Evolutionary conservation across 768 basidiomycete species (phyloP).

Genomic region (Neoboletus brunneissimus): DNA sequence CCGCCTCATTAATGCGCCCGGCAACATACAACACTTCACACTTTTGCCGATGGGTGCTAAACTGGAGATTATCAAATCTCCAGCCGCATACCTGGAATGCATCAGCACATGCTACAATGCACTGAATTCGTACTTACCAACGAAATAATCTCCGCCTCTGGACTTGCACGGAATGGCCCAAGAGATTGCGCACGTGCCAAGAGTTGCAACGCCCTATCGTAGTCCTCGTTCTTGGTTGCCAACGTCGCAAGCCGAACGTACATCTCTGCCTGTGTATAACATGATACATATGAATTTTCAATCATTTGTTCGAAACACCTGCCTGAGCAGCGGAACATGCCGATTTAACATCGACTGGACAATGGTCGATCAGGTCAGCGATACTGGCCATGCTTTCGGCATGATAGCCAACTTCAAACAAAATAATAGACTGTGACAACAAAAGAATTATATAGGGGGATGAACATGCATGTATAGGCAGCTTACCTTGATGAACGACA

Average conservation of each 20-base stretch:
- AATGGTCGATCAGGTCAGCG: not conserved
- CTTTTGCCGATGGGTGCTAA: not conserved
- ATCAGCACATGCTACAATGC: not conserved
- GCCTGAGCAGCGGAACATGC: not conserved
- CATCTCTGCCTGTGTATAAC: conserved; percentile 2
- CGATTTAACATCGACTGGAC: not conserved
- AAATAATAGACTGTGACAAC: not conserved
- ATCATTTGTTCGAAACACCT: not conserved
- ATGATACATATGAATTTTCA: not conserved
- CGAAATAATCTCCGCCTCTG: not conserved
- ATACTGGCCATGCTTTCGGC: conserved; percentile 6
- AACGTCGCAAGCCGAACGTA: not conserved
- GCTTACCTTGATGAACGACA: not conserved
- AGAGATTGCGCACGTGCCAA: not conserved
- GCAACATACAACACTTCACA: not conserved
- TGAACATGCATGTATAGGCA: not conserved
- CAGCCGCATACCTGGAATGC: conserved; percentile 1
- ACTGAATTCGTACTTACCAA: not conserved
- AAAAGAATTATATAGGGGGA: not conserved
- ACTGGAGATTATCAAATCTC: conserved; percentile 3
- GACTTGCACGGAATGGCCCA: not conserved
- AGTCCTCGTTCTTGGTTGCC: not conserved
- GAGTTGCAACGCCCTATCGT: not conserved
- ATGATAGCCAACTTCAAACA: conserved; percentile 3
- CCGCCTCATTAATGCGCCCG: not conserved